Percentiles rank a stretch among this genome's conserved stretches.
Evolutionary conservation across 1,139 yeast genomes (phyloP).

Genomic region (Citeromyces hawaiiensis): DNA sequence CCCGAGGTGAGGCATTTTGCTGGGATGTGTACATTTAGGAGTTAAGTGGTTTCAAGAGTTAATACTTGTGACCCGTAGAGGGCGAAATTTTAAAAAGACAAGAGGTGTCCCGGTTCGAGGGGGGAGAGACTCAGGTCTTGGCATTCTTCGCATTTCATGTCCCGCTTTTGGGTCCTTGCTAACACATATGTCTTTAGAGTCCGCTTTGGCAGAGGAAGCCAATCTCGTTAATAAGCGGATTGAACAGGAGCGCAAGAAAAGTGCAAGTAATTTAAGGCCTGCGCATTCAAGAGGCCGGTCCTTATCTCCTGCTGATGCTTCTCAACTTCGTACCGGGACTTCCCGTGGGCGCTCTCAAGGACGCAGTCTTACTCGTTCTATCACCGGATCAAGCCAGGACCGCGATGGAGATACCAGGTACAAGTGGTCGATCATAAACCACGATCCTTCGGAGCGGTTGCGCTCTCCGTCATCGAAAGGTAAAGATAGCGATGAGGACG

Average conservation of each 20-base stretch:
- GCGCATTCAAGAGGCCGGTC: background rate
- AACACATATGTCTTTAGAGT: background rate
- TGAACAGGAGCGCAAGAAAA: background rate
- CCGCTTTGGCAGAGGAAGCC: background rate
- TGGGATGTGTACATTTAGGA: no score
- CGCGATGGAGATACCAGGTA: conserved; percentile 6
- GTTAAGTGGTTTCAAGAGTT: no score
- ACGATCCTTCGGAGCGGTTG: conserved; percentile 48
- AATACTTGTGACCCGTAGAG: no score
- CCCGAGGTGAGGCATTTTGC: background rate
- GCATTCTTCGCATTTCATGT: background rate
- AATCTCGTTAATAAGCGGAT: background rate
- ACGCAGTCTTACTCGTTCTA: background rate
- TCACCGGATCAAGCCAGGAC: background rate
- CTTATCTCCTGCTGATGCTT: background rate
- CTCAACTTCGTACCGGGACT: background rate
- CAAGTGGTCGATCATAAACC: conserved; percentile 24
- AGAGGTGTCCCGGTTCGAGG: background rate
- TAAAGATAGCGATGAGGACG: conserved; percentile 18
- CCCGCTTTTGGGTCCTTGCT: background rate
- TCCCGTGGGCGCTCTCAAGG: background rate
- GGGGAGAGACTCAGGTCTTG: background rate
- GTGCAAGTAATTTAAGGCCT: background rate
- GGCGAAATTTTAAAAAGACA: no score
- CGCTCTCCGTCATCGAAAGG: conserved; percentile 16